Evolutionary conservation across 2,329 filamentous ascomycete species (phyloP), one percentile per base, ranked within the genome.

Genomic region (Colletotrichum kahawae): DNA sequence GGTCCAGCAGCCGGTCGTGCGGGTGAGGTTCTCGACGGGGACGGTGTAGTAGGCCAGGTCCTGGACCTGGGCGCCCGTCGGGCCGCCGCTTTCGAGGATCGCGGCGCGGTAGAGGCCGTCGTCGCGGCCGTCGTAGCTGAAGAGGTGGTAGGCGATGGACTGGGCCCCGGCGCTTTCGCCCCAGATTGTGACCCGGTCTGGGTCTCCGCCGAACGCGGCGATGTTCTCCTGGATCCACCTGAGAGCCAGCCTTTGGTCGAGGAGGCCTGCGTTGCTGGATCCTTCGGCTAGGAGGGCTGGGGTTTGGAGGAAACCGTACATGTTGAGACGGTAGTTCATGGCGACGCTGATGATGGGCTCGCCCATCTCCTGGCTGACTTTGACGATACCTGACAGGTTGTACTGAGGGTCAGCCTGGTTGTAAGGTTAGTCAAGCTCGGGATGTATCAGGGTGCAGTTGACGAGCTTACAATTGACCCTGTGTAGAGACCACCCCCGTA

Each of bases 321-420:
- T 85, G 7, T 84, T 86, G 8, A 90, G 82, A 14, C 89, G 85
- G 75, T 91, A 91, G 78, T 91, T 91, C 77, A 91, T 84, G 59
- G 85, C 87, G 4, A 91, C 88, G 1, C 84, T 88, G 18, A 92
- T 85, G 54, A 92, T 84, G 0, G 89, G 90, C 77, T 89, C 87
- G 54, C 85, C 85, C 27, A 90, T 87, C 5, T 87, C 82, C 54
- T 88, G 87, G 8, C 88, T 87, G 31, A 89, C 87, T 59, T 87
- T 82, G 8, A 94, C 90, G 62, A 93, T 89, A 63, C 89, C 91
- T 27, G 90, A 91, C 43, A 93, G 85, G 78, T 94, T 93, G 80
- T 94, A 94, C 69, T 91, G 88, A 7, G 88, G 84, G 75, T 92
- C 90, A 76, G 83, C 78, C 77, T 75, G 43, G 48, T 33, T 7